A percentile compares a stretch with the other conserved stretches of the same genome.
Evolutionary conservation across 73 alveolate genomes (phyloP).

Genomic region (Uronychia setigera): DNA sequence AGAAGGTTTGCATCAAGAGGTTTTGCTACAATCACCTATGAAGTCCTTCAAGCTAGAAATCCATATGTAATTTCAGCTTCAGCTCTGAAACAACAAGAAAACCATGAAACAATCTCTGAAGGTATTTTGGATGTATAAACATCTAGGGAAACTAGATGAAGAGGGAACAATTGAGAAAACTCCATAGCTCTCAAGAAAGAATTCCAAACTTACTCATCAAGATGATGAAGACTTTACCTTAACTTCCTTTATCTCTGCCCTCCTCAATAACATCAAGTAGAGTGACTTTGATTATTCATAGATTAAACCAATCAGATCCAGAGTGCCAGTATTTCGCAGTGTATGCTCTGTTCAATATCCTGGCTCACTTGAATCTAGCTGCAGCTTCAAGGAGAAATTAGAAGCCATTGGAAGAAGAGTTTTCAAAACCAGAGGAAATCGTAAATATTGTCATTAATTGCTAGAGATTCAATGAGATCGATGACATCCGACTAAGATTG

Average conservation of each 20-base stretch:
- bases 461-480: constrained; percentile 15
- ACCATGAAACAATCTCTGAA: background rate
- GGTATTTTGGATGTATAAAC: background rate
- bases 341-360: constrained; percentile 39
- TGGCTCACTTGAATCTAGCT: background rate
- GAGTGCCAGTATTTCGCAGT: constrained; percentile 46
- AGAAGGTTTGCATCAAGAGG: constrained; percentile 62
- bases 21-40: constrained; percentile 32
- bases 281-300: background rate
- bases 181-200: background rate
- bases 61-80: constrained; percentile 24
- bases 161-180: background rate
- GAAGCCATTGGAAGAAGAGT: background rate
- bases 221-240: background rate
- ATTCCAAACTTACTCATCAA: background rate
- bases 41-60: constrained; percentile 23
- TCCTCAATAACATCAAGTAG: background rate
- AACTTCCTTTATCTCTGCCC: background rate
- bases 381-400: background rate
- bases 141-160: background rate
- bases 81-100: background rate
- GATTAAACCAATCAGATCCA: constrained; percentile 9
- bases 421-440: background rate
- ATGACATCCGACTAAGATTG: constrained; percentile 2
- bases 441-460: background rate